Evolutionary conservation across 225 moss, liverwort and hornwort genomes (phyloP).

Genomic region (Straminergon stramineum): DNA sequence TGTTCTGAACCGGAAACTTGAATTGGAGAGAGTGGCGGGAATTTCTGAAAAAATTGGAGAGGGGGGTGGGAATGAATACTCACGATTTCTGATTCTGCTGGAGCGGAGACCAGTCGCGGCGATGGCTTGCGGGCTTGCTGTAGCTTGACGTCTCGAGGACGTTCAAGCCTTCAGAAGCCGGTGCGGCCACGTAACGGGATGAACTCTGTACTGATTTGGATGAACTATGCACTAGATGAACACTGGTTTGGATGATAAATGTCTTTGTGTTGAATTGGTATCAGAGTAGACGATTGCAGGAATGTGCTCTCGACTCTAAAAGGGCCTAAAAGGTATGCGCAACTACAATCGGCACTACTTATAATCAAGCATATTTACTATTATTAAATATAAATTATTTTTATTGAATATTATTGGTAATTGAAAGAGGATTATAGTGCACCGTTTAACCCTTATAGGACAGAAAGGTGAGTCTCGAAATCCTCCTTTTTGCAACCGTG

Average conservation of each 20-base stretch:
- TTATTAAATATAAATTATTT: not conserved
- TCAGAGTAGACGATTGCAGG: not conserved
- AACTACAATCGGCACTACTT: not conserved
- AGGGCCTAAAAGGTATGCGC: not conserved
- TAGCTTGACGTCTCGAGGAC: not conserved
- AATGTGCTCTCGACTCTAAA: not conserved
- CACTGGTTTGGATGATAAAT: not conserved
- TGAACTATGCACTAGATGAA: not conserved
- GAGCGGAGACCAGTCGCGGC: not conserved
- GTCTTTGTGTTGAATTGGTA: not conserved
- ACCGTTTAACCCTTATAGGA: too few relatives aligned
- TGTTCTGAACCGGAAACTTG: not conserved
- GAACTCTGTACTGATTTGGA: not conserved
- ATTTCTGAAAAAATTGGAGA: not conserved
- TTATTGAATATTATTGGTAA: not conserved
- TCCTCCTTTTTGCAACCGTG: too few relatives aligned
- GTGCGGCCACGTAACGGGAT: not conserved
- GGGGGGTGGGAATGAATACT: not conserved
- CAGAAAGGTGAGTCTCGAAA: too few relatives aligned
- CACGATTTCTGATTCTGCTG: not conserved
- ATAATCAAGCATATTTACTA: not conserved
- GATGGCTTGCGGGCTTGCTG: not conserved
- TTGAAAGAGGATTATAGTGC: rapidly evolving
- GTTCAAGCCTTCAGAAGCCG: not conserved
- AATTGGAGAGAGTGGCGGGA: not conserved